These are phyloP conservation scores for Emergomyces pasteurianus DNA, from an alignment of 2,329 filamentous ascomycete genomes.

Conservation along the genomic window DNA sequence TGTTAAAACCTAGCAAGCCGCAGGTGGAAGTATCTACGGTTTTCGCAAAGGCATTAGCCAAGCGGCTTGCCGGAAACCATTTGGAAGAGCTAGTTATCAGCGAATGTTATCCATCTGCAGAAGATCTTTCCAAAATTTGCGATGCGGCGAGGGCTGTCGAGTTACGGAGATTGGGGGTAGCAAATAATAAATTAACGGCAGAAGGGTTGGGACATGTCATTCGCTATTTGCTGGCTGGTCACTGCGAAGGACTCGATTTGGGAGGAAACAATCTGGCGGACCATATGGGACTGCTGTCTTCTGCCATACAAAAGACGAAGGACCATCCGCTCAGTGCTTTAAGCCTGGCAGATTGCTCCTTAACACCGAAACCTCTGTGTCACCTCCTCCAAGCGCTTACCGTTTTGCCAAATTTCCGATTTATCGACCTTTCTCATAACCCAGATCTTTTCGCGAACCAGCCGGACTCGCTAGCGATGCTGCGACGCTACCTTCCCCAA, in stretches of 20 bases:
- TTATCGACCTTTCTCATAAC: slow-evolving; percentile 89
- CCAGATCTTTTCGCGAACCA: slow-evolving; percentile 61
- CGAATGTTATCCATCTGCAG: slow-evolving; percentile 60
- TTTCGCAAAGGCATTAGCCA: slow-evolving; percentile 61
- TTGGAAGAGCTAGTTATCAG: slow-evolving; percentile 76
- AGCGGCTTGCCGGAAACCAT: slow-evolving; percentile 61
- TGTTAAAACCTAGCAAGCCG: slow-evolving; percentile 10
- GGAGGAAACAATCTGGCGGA: slow-evolving; percentile 66
- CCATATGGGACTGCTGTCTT: slow-evolving; percentile 30
- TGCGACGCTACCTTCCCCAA: slow-evolving; percentile 76
- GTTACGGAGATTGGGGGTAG: slow-evolving; percentile 66
- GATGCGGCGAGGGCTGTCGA: slow-evolving; percentile 71
- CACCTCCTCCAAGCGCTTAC: slow-evolving; percentile 62
- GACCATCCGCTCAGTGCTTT: slow-evolving; percentile 61
- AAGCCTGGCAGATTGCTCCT: slow-evolving; percentile 73
- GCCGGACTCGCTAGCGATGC: slow-evolving; percentile 59
- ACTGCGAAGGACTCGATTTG: slow-evolving; percentile 79
- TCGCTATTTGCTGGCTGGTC: slow-evolving; percentile 60
- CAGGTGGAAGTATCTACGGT: slow-evolving; percentile 48
- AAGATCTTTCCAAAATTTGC: slow-evolving; percentile 64
- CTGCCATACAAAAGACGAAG: slow-evolving; percentile 28
- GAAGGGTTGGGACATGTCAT: slow-evolving; percentile 65
- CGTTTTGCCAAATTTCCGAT: slow-evolving; percentile 61
- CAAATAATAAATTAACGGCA: slow-evolving; percentile 64
- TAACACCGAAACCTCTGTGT: slow-evolving; percentile 60